Conservation (phyloP, 2,329 filamentous ascomycete genomes). For the Aspergillus tamarii region DNA sequence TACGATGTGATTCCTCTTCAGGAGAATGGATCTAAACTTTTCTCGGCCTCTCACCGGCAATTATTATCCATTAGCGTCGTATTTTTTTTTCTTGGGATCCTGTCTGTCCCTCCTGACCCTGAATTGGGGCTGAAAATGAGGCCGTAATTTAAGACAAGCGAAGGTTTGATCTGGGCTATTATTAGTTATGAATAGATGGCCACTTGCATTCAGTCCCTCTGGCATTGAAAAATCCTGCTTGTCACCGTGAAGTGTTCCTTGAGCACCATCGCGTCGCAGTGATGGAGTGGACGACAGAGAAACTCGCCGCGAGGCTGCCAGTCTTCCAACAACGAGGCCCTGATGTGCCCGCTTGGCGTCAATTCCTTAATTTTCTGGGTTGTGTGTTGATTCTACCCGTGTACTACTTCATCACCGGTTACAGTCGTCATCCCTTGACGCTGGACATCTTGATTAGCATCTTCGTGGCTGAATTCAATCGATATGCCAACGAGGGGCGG, state of each 20-base stretch:
- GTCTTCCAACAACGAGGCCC: slow-evolving; percentile 17
- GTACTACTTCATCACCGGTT: slow-evolving; percentile 27
- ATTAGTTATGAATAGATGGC: slow-evolving; percentile 7
- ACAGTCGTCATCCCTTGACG: slow-evolving; percentile 29
- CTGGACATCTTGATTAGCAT: slow-evolving; percentile 32
- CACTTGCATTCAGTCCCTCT: background rate
- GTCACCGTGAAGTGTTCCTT: background rate
- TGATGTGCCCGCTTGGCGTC: slow-evolving; percentile 26
- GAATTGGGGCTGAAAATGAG: background rate
- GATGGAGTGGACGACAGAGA: slow-evolving; percentile 5
- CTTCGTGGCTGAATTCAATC: slow-evolving; percentile 31
- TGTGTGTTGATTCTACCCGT: slow-evolving; percentile 27
- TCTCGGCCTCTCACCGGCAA: background rate
- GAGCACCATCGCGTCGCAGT: background rate
- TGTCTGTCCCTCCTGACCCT: background rate
- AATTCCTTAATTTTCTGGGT: slow-evolving; percentile 31
- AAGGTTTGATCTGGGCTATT: background rate
- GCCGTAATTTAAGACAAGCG: background rate
- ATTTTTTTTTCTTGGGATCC: background rate
- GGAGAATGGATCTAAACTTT: background rate
- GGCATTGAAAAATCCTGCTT: background rate
- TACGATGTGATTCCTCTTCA: background rate
- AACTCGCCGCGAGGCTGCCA: background rate
- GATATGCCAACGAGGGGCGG: slow-evolving; percentile 29
- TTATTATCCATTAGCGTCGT: background rate